Evolutionary conservation across 805 yeast genomes (phyloP).

Genomic region (Phaffomyces antillensis): DNA sequence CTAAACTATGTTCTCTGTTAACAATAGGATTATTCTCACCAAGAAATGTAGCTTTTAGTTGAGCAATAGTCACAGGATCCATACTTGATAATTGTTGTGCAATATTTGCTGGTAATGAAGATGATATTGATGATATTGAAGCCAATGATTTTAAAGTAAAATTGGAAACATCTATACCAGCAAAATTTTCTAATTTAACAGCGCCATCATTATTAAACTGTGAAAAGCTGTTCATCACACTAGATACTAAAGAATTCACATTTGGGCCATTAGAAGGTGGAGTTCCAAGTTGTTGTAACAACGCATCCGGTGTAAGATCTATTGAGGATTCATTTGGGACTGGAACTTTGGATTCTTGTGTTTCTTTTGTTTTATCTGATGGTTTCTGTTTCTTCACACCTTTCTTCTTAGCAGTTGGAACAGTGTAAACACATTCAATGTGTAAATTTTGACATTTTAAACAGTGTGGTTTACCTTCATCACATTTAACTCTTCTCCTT

Average conservation of each 20-base stretch:
- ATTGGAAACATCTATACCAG: conserved; percentile 6
- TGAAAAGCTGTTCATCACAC: neutral
- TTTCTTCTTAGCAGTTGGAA: conserved; percentile 7
- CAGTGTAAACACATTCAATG: conserved; percentile 61
- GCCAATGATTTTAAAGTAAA: conserved; percentile 6
- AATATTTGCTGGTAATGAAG: conserved; percentile 4
- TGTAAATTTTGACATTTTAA: conserved; percentile 74
- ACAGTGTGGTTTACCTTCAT: conserved; percentile 77
- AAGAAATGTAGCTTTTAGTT: conserved; percentile 9
- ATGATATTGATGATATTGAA: neutral
- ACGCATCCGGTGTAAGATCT: conserved; percentile 1
- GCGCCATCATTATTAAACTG: neutral
- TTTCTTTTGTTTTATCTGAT: neutral
- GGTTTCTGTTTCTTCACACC: neutral
- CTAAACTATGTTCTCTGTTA: conserved; percentile 9
- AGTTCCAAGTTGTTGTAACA: conserved; percentile 4
- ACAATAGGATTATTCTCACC: conserved; percentile 9
- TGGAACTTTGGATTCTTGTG: neutral
- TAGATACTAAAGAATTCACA: too few species aligned
- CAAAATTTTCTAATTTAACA: conserved; percentile 3
- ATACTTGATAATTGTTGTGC: conserved; percentile 7
- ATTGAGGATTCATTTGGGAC: neutral
- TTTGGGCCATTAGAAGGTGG: too few species aligned
- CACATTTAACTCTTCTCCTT: conserved; percentile 86
- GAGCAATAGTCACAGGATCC: conserved; percentile 13